These are phyloP conservation scores for Cercophora samala DNA, from an alignment of 495 filamentous ascomycete genomes.

Conservation along the genomic window DNA sequence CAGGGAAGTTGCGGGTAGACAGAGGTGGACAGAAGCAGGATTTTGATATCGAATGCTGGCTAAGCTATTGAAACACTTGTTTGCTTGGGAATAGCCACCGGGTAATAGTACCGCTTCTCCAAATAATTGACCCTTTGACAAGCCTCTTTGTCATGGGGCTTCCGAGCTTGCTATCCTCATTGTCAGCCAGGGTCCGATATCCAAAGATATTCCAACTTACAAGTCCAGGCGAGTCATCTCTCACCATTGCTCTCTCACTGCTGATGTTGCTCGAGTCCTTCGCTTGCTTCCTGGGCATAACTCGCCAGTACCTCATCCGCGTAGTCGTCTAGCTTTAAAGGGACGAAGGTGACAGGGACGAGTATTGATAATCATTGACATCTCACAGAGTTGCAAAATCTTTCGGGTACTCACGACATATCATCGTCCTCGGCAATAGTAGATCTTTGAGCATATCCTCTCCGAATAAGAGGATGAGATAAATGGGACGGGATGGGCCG, in stretches of 20 bases:
- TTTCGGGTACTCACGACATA: conserved; percentile 15
- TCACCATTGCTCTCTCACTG: conserved; percentile 6
- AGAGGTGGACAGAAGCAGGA: neutral
- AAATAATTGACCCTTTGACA: conserved; percentile 16
- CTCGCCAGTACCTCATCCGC: too few species aligned
- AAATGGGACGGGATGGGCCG: conserved; percentile 3
- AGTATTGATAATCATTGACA: neutral
- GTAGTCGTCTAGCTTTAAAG: too few species aligned
- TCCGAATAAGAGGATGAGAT: conserved; percentile 9
- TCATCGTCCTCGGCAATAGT: conserved; percentile 10
- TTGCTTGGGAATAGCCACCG: neutral
- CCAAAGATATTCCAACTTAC: conserved; percentile 12
- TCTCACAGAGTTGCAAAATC: neutral
- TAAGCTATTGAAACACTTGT: neutral
- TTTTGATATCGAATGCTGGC: neutral
- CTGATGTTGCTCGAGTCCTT: neutral
- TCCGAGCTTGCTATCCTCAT: conserved; percentile 15
- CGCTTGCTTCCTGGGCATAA: neutral
- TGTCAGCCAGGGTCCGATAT: conserved; percentile 4
- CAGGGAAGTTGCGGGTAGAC: neutral
- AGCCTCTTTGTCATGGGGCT: conserved; percentile 18
- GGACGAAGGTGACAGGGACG: too few species aligned
- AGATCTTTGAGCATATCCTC: conserved; percentile 13
- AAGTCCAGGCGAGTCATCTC: conserved; percentile 8
- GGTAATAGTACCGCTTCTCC: conserved; percentile 9